These are phyloP conservation scores for Aspergillus clavatus DNA, from an alignment of 2,329 filamentous ascomycete genomes.

Conservation along the genomic window DNA sequence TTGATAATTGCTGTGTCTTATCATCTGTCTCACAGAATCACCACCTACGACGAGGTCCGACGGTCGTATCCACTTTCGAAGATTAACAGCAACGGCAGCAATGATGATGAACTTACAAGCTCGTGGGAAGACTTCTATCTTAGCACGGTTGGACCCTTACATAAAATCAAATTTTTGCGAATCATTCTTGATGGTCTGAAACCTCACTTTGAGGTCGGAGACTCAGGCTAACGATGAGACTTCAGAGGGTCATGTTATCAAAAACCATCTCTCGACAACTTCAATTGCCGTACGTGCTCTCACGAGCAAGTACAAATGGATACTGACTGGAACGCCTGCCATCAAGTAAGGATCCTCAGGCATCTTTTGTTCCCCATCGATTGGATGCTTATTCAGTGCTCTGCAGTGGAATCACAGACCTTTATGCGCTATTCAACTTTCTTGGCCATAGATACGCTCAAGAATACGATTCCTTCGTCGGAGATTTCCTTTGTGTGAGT, in stretches of 20 bases:
- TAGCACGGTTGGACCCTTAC: conserved; percentile 28
- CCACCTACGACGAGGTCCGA: conserved; percentile 36
- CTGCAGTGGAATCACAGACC: conserved; percentile 29
- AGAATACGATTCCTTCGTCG: conserved; percentile 19
- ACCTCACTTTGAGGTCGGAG: too few species aligned
- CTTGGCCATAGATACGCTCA: conserved; percentile 28
- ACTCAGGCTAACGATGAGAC: not conserved
- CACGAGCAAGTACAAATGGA: conserved; percentile 34
- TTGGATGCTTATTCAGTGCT: conserved; percentile 1
- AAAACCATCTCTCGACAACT: conserved; percentile 30
- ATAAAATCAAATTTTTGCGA: conserved; percentile 32
- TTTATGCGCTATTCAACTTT: conserved; percentile 38
- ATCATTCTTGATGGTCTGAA: conserved; percentile 40
- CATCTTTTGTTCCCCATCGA: not conserved
- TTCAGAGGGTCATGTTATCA: conserved; percentile 34
- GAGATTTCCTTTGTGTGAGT: conserved; percentile 25
- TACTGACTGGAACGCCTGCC: conserved; percentile 37
- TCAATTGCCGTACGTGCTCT: conserved; percentile 36
- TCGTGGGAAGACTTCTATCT: conserved; percentile 24
- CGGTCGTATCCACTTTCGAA: conserved; percentile 28
- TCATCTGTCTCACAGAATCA: too few species aligned
- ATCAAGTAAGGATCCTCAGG: conserved; percentile 28
- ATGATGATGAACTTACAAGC: conserved; percentile 15
- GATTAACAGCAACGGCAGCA: conserved; percentile 11
- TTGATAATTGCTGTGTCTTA: too few species aligned